These are phyloP conservation scores for Pseudomassariella vexata DNA, from an alignment of 2,329 filamentous ascomycete species.

Conservation along the genomic window DNA sequence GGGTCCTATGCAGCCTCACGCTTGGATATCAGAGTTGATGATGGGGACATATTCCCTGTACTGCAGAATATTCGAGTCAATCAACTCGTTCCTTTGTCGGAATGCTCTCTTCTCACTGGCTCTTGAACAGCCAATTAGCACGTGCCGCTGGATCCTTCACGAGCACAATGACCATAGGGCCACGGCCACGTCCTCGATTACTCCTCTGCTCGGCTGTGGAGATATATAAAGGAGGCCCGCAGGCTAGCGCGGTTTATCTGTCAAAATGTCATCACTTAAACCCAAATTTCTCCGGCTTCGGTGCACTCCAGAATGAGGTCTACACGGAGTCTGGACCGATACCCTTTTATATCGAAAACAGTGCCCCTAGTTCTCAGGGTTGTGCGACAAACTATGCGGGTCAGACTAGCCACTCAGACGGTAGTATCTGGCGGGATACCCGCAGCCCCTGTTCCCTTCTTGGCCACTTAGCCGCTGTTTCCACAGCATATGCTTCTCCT, in stretches of 20 bases:
- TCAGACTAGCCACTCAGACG: conserved; percentile 10
- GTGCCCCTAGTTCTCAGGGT: conserved; percentile 7
- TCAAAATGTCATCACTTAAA: conserved; percentile 5
- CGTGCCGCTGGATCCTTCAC: conserved; percentile 5
- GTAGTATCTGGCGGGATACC: conserved; percentile 1
- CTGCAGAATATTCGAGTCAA: conserved; percentile 12
- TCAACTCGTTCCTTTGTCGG: conserved; percentile 5
- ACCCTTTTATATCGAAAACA: too few relatives aligned
- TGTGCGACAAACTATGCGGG: conserved; percentile 16
- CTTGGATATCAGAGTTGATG: not conserved
- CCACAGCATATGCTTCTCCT: not conserved
- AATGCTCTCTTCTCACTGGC: conserved; percentile 10
- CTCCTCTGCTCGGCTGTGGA: conserved; percentile 11
- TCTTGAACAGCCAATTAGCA: conserved; percentile 14
- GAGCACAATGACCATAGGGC: conserved; percentile 12
- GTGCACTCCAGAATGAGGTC: not conserved
- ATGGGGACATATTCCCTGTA: conserved; percentile 12
- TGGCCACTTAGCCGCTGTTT: not conserved
- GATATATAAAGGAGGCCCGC: conserved; percentile 13
- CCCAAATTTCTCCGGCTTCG: conserved; percentile 2
- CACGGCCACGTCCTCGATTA: conserved; percentile 14
- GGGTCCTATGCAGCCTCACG: not conserved
- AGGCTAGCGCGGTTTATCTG: conserved; percentile 9
- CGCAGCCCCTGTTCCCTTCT: conserved; percentile 2
- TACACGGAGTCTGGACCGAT: too few relatives aligned